Evolutionary conservation across 805 yeast species (phyloP).

Genomic region (Candida koratica): DNA sequence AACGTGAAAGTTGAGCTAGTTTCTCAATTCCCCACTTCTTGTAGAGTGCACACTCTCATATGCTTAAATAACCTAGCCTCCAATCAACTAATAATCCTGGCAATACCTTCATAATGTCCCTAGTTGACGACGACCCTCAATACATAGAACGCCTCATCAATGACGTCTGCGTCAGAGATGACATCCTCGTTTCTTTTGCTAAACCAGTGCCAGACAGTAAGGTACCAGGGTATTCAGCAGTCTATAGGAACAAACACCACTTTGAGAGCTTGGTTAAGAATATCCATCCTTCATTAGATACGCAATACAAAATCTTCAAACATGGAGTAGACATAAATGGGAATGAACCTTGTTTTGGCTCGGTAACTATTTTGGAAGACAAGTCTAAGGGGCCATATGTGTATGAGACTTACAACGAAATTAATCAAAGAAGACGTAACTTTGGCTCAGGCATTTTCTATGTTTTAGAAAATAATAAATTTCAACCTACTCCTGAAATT

Average conservation of each 20-base stretch:
- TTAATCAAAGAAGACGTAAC: constrained; percentile 22
- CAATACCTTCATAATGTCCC: too few species aligned
- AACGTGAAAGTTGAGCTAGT: too few species aligned
- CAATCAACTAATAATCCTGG: too few species aligned
- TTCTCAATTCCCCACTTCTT: too few species aligned
- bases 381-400: constrained; percentile 31
- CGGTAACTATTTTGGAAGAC: constrained; percentile 26
- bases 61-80: too few species aligned
- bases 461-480: constrained; percentile 31
- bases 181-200: constrained; percentile 5
- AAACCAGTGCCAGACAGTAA: constrained; percentile 18
- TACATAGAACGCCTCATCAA: background rate
- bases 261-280: constrained; percentile 24
- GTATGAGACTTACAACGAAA: constrained; percentile 24
- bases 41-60: too few species aligned
- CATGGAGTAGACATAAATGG: constrained; percentile 37
- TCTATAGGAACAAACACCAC: constrained; percentile 26
- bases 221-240: constrained; percentile 24
- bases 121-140: too few species aligned
- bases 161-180: constrained; percentile 5
- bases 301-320: constrained; percentile 44
- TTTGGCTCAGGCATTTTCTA: constrained; percentile 39
- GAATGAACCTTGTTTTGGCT: constrained; percentile 44
- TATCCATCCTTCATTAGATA: constrained; percentile 44
- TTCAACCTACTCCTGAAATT: constrained; percentile 21